These are phyloP conservation scores for Xylaria sp. DNA, from an alignment of 2,329 filamentous ascomycete genomes.

Conservation along the genomic window DNA sequence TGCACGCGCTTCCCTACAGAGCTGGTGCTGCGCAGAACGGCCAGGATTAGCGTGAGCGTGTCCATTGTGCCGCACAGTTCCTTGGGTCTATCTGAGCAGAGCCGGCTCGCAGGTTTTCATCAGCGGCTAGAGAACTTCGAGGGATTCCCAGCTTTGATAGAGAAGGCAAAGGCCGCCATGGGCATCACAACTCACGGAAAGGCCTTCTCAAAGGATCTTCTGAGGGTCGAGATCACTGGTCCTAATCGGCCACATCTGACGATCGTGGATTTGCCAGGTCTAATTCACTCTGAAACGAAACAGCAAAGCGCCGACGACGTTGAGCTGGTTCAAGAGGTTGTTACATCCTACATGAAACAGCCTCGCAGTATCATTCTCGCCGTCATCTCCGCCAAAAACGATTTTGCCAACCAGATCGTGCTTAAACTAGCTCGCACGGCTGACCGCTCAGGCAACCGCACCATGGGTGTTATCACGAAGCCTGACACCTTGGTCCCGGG, in stretches of 20 bases:
- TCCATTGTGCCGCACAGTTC: conserved; percentile 35
- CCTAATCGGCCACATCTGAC: background rate
- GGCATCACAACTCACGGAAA: background rate
- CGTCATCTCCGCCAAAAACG: conserved; percentile 51
- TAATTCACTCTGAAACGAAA: background rate
- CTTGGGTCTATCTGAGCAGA: conserved; percentile 26
- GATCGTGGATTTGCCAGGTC: background rate
- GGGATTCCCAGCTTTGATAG: conserved; percentile 14
- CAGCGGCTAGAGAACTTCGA: conserved; percentile 27
- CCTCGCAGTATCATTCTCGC: conserved; percentile 55
- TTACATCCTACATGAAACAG: conserved; percentile 51
- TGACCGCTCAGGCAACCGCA: conserved; percentile 36
- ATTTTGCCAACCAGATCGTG: conserved; percentile 56
- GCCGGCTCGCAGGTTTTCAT: conserved; percentile 18
- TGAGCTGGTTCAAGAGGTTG: conserved; percentile 42
- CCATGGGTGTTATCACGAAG: conserved; percentile 48
- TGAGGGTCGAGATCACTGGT: background rate
- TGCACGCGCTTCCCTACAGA: conserved; percentile 62
- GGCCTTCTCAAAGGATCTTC: background rate
- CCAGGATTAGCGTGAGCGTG: conserved; percentile 32
- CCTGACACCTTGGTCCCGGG: conserved; percentile 36
- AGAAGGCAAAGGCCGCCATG: background rate
- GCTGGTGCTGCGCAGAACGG: conserved; percentile 47
- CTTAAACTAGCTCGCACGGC: conserved; percentile 41
- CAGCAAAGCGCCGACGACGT: conserved; percentile 39